These are phyloP conservation scores for Amylocarpus encephaloides DNA, from an alignment of 2,329 filamentous ascomycete species.

Conservation along the genomic window DNA sequence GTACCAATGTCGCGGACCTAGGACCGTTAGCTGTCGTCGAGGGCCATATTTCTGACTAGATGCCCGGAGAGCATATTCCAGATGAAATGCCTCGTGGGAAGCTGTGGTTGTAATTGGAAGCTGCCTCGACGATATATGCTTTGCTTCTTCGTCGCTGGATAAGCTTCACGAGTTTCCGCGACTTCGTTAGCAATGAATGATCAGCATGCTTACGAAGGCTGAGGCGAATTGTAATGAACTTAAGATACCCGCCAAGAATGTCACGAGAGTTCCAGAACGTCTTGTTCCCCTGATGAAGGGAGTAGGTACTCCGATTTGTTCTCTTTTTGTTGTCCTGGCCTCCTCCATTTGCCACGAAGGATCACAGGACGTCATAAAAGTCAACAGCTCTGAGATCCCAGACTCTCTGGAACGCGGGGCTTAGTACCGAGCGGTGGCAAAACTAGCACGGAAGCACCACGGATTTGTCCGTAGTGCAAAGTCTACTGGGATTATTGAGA, in stretches of 20 bases:
- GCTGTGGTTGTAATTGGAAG: slow-evolving; percentile 7
- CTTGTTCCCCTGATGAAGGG: background rate
- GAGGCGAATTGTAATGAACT: background rate
- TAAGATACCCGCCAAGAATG: background rate
- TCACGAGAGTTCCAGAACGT: background rate
- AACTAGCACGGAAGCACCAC: too few relatives aligned
- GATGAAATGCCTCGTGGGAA: slow-evolving; percentile 22
- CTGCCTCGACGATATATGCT: background rate
- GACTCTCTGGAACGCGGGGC: background rate
- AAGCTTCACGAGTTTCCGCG: background rate
- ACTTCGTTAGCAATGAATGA: background rate
- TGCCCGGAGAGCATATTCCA: slow-evolving; percentile 19
- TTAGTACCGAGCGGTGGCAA: background rate
- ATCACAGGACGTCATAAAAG: background rate
- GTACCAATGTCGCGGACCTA: slow-evolving; percentile 22
- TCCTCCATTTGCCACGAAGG: background rate
- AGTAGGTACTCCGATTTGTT: background rate
- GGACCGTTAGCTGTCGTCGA: slow-evolving; percentile 27
- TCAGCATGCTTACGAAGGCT: background rate
- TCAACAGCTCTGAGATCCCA: background rate
- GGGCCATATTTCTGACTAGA: slow-evolving; percentile 22
- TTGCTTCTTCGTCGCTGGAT: background rate
- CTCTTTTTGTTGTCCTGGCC: background rate
- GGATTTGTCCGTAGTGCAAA: too few relatives aligned
- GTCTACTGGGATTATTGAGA: too few relatives aligned